These are phyloP conservation scores for Plasmopara halstedii DNA, from an alignment of 352 stramenopile species.

Conservation along the genomic window DNA sequence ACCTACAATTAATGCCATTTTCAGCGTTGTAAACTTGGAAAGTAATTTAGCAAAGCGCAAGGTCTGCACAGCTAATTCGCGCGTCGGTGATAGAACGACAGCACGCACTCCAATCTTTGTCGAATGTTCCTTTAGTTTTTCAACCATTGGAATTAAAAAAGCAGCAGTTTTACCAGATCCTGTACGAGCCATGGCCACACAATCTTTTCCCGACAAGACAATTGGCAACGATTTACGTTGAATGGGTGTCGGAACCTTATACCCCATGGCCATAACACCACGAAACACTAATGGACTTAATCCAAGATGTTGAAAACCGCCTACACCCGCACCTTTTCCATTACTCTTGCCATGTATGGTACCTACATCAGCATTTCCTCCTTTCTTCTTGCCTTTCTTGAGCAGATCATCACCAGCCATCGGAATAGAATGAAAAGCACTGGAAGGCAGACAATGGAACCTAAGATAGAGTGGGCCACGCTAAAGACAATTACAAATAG, in stretches of 20 bases:
- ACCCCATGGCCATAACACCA: conserved; percentile 91
- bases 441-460: no score
- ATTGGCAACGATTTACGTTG: conserved; percentile 97
- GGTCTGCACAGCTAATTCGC: conserved; percentile 98
- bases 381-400: conserved; percentile 45
- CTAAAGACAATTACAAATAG: no score
- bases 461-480: no score
- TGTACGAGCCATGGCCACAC: conserved; percentile 98
- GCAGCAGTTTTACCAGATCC: conserved; percentile 97
- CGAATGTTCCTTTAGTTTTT: conserved; percentile 93
- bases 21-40: conserved; percentile 88
- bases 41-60: conserved; percentile 86
- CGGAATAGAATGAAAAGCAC: conserved; percentile 10
- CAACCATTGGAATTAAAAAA: conserved; percentile 97
- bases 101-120: conserved; percentile 81
- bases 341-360: conserved; percentile 74
- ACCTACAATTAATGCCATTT: conserved; percentile 92
- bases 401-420: conserved; percentile 70
- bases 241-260: conserved; percentile 97
- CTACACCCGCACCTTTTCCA: conserved; percentile 62
- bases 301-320: conserved; percentile 81
- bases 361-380: conserved; percentile 8
- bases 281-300: conserved; percentile 72
- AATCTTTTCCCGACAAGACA: conserved; percentile 93
- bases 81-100: conserved; percentile 93